phyloP scores from a whole-genome alignment of 345 rosid species.

The Murraya paniculata region DNA sequence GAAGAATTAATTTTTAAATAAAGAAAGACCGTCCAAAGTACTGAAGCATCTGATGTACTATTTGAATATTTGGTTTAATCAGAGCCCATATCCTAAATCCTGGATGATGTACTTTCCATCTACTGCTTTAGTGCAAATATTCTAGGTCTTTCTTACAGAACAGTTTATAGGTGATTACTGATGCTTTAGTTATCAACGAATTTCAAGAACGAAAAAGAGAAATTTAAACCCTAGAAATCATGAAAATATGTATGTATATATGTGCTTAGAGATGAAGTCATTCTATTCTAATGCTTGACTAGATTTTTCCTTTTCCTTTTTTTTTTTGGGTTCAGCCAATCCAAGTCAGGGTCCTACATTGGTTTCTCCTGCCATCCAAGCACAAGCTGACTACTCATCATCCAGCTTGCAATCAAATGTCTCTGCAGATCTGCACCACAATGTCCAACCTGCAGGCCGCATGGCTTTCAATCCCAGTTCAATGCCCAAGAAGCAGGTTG shows the following conservation, averaged over 20 bases:
- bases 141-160: background rate
- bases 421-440: constrained; percentile 10
- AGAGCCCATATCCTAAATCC: background rate
- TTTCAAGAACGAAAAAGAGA: background rate
- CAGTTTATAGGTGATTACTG: background rate
- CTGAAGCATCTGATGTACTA: background rate
- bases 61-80: background rate
- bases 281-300: background rate
- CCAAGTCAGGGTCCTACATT: background rate
- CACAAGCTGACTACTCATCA: constrained; percentile 5
- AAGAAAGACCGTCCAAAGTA: too few relatives aligned
- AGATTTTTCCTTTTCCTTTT: too few relatives aligned
- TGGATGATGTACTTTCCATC: background rate
- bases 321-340: constrained; percentile 14
- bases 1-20: too few relatives aligned
- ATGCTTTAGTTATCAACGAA: background rate
- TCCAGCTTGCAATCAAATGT: constrained; percentile 12
- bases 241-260: background rate
- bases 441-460: constrained; percentile 17
- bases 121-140: background rate
- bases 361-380: constrained; percentile 10
- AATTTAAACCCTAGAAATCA: background rate
- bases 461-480: background rate
- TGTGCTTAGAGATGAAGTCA: background rate
- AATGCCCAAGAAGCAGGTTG: background rate